A percentile compares a stretch with the other conserved stretches of the same genome.
phyloP scores from a whole-genome alignment of 257 asterid genomes.

The Capsicum rhomboideum region DNA sequence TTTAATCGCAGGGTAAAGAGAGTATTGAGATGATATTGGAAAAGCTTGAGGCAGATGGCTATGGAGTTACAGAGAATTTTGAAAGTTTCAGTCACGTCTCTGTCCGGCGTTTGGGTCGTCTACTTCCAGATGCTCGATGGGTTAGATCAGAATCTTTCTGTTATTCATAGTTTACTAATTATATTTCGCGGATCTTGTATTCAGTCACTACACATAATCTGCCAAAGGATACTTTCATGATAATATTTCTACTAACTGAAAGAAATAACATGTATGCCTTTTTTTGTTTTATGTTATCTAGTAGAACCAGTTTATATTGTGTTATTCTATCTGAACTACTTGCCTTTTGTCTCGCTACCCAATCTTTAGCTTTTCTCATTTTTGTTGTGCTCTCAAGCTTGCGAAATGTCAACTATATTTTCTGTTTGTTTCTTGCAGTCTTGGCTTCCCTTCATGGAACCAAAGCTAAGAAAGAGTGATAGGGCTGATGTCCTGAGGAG shows the following conservation, averaged over 20 bases:
- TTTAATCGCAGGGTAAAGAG: conserved; percentile 55
- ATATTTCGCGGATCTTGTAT: not conserved
- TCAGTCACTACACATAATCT: not conserved
- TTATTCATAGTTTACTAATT: not conserved
- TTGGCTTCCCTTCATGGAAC: conserved; percentile 79
- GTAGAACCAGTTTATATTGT: not conserved
- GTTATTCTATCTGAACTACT: not conserved
- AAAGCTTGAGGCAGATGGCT: conserved; percentile 31
- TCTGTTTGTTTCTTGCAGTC: conserved; percentile 26
- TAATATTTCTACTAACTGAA: not conserved
- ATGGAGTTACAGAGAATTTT: conserved; percentile 39
- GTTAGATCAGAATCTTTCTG: conserved; percentile 20
- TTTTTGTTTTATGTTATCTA: not conserved
- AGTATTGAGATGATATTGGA: conserved; percentile 38
- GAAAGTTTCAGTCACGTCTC: conserved; percentile 58
- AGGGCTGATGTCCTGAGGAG: conserved; percentile 37
- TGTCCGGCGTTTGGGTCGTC: conserved; percentile 72
- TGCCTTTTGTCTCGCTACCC: not conserved
- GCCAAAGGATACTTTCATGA: not conserved
- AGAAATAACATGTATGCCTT: not conserved
- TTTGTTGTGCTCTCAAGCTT: not conserved
- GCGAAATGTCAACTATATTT: not conserved
- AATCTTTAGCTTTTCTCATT: not conserved
- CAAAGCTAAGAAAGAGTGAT: conserved; percentile 34
- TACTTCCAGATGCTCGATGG: conserved; percentile 87